Evolutionary conservation across 257 asterid species (phyloP), one percentile per base, ranked within the genome.

Genomic region (Agastache rugosa): DNA sequence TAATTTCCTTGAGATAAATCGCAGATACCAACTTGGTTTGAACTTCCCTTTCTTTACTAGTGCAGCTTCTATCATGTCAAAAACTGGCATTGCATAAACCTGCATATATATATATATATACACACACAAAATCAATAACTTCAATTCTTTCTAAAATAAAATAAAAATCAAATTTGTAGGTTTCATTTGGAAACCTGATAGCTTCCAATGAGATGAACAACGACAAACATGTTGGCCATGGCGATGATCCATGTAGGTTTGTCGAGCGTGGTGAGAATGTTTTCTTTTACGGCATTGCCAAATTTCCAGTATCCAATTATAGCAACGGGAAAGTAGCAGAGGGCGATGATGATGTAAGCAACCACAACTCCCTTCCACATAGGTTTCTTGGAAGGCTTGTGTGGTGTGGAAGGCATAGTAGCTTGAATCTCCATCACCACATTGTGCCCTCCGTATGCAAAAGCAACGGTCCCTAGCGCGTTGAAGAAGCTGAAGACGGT

Each of bases 81-180:
- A 85, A 16, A 85, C 84, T 0, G 87, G 84, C 79, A 85, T 83
- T 1, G 86, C 89, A 76, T 76, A 84, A 16, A 84, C 20, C 84
- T 84, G 37, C 74, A 59, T 14, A 0, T 9, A 27, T 27, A 27
- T 27, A 27, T 3, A 1, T 3, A 27, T 27, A 27, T 27, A 27
- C 3, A 27, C 4, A 5, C 4, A 37, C 42, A 0, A 37, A 45
- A 45, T 45, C 51, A 45, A 45, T 5, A 11, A 11, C 51, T 45
- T 14, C 42, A 37, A 14, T 48, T 27, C 1, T 27, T 27, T 3
- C 31, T 27, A 27, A 27, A 1, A 27, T 27, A 27, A 27, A 27
- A 27, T 27, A 27, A 27, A 27, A 27, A n/a, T n/a, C n/a, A n/a
- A n/a, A n/a, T n/a, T n/a, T n/a, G n/a, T n/a, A n/a, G n/a, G n/a